Base-by-base conservation (phyloP, 129 eudicot species). In the Artemisia annua region DNA sequence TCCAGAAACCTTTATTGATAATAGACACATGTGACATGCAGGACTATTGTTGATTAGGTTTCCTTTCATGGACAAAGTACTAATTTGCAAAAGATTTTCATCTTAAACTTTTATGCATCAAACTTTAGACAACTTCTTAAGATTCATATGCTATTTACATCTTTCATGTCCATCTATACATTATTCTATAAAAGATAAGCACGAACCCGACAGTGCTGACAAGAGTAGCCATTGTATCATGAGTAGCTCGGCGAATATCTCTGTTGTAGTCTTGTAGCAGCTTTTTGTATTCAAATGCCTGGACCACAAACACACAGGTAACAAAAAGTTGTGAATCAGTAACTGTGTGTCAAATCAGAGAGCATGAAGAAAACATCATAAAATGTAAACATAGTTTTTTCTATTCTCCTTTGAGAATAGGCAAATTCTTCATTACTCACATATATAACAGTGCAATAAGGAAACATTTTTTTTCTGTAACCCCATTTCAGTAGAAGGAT, bases 251-350 rank as follows among this genome's bases (percentile, higher is more conserved):
- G 35, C 98, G 92, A 60, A 94, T 96, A 48, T 94, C 98, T 76
- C 93, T 81, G 64, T 78, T 90, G 78, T 94, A 90, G 85, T 90
- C 98, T 77, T 88, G 84, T 74, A 94, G 63, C 77, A 94, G 91
- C 86, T 91, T 94, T 86, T 79, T 88, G 89, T 94, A 94, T 64
- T 94, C 98, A 75, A 94, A 94, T 81, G 87, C 96, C 98, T 94
- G 67, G 75, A 72, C 75, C 83, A 71, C 43, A 76, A 81, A 39
- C 60, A 73, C 49, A n/a, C 65, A 69, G 57, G 18, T 54, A 50
- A 39, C 46, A 39, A 30, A 32, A 3, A 17, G 64, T 56, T 57
- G 67, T 26, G 32, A 28, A 49, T 46, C 30, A 20, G 22, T 32
- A 59, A 67, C 20, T n/a, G 3, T 62, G 58, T 51, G 63, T 63